Evolutionary conservation across 768 basidiomycete genomes (phyloP), one percentile per base, ranked within the genome.

Genomic region (Hericium alpestre): DNA sequence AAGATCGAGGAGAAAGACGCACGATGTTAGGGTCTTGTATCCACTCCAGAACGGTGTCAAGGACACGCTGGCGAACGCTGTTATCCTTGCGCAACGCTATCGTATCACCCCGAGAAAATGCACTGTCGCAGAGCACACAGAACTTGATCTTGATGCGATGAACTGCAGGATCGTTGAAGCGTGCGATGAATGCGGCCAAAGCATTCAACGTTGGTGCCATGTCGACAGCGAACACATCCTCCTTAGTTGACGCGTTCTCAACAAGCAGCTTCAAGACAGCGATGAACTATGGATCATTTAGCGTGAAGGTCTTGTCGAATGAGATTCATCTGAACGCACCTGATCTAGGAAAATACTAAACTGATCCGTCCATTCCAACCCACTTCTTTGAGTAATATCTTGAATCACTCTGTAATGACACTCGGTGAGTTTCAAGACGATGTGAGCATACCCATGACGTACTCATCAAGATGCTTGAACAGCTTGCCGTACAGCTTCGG

Each of bases 1-100:
- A 58, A 54, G 27, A 11, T 15, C 20, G n/a, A 50, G 27, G 37
- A 20, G 23, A 48, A 53, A 37, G 25, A 69, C 82, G 55, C 54
- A 87, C 88, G 57, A 65, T 61, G 15, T 72, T 57, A 8, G 78
- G 73, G 53, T 80, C 77, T 59, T 79, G 76, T 43, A 89, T 81
- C 92, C 92, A 95, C 47, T 86, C 83, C 66, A 86, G 74, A n/a
- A 94, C 72, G 37, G 80, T 77, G 58, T 93, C 89, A 23, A 92
- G 74, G 40, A 92, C 79, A 39, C 76, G 75, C 66, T 90, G 86
- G 12, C 90, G 81, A 13, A 81, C 75, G 55, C 71, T 69, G 59
- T 75, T 81, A 63, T 89, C 87, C 67, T 84, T 88, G 15, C 83
- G 83, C 61, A 87, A 67, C 22, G 77, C 76, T 20, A 90, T 67